Evolutionary conservation across 345 rosid genomes (phyloP), one percentile per base, ranked within the genome.

Genomic region (Eucalyptus regnans): DNA sequence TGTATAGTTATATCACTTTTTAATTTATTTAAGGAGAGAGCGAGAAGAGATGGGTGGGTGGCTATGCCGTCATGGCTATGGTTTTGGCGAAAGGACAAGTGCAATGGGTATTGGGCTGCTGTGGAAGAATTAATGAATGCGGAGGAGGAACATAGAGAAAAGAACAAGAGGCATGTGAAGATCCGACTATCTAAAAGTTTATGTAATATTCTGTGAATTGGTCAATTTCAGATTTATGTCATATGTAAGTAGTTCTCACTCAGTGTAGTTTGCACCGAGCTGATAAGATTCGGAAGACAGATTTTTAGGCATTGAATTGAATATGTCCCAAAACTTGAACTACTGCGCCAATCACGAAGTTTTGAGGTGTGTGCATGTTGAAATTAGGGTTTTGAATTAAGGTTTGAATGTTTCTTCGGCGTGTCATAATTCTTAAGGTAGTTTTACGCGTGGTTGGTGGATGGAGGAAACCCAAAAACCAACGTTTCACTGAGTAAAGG

Each of bases 331-430:
- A 18, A 52, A 52, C 9, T 52, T 52, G 58, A 52, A 52, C 58
- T 52, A 18, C 1, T 52, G 2, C 2, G 2, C 23, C 58, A 52
- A 18, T 7, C 64, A 25, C 1, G n/a, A 3, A n/a, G 7, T 23
- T 58, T 58, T 27, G 4, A 58, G 64, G 64, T 58, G 64, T 25
- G n/a, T 58, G n/a, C 64, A 58, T 58, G 64, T 58, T 10, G 23
- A 27, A 58, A 58, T 10, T 58, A 58, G 3, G 64, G n/a, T 58
- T 58, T 27, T 52, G 23, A 52, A 52, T 52, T 52, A 52, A 52
- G 58, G 58, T 58, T 58, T 27, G 64, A 58, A 58, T 25, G 6
- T 58, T 58, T 58, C 29, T 58, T 23, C 3, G 6, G 1, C 12
- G 29, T 25, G n/a, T 25, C 11, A 58, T 23, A 58, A 10, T 58